A percentile compares a stretch with the other conserved stretches of the same genome.
These are phyloP conservation scores for Chaetomiaceae sp. DNA, from an alignment of 2,329 filamentous ascomycete species.

Conservation along the genomic window DNA sequence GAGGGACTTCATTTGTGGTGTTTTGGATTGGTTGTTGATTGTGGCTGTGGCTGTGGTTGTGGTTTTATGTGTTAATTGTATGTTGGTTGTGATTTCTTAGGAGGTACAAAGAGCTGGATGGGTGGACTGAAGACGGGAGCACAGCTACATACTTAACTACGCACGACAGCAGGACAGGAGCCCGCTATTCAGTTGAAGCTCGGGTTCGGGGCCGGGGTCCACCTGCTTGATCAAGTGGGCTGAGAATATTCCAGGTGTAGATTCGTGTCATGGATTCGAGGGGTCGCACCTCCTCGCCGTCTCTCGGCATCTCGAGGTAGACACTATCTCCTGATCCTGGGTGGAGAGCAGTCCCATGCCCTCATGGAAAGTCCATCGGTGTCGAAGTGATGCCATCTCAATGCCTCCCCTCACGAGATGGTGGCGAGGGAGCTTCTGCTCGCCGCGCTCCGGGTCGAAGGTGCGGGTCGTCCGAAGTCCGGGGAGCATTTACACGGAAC, in stretches of 20 bases:
- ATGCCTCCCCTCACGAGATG: no score
- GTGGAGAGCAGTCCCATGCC: no score
- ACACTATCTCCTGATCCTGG: no score
- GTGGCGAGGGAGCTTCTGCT: neutral
- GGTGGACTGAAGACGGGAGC: neutral
- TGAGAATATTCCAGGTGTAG: neutral
- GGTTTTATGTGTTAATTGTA: neutral
- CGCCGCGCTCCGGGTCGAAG: neutral
- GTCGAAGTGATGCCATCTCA: no score
- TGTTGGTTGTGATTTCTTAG: no score
- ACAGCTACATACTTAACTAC: no score
- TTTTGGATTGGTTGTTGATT: neutral
- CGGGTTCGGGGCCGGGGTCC: neutral
- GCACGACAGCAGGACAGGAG: no score
- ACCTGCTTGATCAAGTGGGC: neutral
- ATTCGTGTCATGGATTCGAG: neutral
- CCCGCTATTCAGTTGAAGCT: neutral
- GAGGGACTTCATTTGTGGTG: slow-evolving; percentile 2
- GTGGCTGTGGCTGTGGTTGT: neutral
- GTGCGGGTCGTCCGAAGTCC: neutral
- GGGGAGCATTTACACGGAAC: no score
- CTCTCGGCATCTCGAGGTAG: neutral
- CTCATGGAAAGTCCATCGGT: no score
- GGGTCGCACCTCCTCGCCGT: neutral
- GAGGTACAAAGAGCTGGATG: neutral